A percentile compares a stretch with the other conserved stretches of the same genome.
Evolutionary conservation across 2,329 filamentous ascomycete genomes (phyloP).

Genomic region (Ophiocordyceps camponoti-floridani): DNA sequence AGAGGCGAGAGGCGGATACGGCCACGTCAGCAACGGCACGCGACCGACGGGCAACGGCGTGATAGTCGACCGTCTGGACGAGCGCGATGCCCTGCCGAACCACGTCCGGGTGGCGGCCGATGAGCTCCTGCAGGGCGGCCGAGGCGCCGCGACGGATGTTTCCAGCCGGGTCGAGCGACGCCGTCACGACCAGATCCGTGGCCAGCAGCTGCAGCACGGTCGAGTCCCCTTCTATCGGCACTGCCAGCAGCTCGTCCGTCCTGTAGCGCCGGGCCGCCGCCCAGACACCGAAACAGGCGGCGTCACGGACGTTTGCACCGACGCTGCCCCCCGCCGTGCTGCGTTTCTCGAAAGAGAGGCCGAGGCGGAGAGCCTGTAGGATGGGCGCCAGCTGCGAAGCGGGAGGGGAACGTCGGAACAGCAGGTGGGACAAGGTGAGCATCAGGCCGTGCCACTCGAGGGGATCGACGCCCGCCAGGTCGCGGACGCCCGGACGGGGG

Average conservation of each 20-base stretch:
- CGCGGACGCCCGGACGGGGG: slow-evolving; percentile 27
- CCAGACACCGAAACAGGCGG: slow-evolving; percentile 94
- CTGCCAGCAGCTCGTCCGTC: slow-evolving; percentile 53
- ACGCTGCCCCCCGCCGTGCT: slow-evolving; percentile 69
- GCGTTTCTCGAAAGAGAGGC: slow-evolving; percentile 76
- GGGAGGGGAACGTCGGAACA: slow-evolving; percentile 72
- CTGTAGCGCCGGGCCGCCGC: slow-evolving; percentile 74
- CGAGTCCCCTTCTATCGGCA: slow-evolving; percentile 19
- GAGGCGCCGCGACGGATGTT: slow-evolving; percentile 89
- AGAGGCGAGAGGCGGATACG: slow-evolving; percentile 46
- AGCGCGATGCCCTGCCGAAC: slow-evolving; percentile 67
- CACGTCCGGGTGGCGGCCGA: slow-evolving; percentile 80
- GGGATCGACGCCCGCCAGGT: slow-evolving; percentile 61
- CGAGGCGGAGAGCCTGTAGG: slow-evolving; percentile 58
- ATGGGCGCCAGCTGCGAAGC: slow-evolving; percentile 52
- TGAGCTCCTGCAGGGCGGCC: slow-evolving; percentile 81
- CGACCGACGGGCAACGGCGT: slow-evolving; percentile 73
- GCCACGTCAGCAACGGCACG: slow-evolving; percentile 68
- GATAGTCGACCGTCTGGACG: slow-evolving; percentile 84
- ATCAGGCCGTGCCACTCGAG: slow-evolving; percentile 86
- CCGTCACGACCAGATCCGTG: slow-evolving; percentile 62
- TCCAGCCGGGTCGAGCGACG: slow-evolving; percentile 73
- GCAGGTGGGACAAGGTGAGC: slow-evolving; percentile 67
- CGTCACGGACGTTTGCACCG: slow-evolving; percentile 83
- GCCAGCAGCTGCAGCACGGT: slow-evolving; percentile 60